These are phyloP conservation scores for Sugiyamaella mastotermitis DNA, from an alignment of 805 yeast species.

Conservation along the genomic window DNA sequence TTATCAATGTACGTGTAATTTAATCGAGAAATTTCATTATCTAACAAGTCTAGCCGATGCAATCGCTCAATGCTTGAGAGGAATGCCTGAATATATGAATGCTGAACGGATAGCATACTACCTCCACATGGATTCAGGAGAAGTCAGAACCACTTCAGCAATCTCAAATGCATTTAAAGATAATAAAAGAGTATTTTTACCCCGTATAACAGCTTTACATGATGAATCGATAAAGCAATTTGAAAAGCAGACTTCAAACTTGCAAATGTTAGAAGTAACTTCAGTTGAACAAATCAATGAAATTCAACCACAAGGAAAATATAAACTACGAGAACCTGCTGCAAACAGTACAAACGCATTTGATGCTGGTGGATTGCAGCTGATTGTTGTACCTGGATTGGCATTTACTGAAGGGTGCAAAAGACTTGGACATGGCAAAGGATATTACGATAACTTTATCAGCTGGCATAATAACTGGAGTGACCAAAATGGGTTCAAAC, in stretches of 20 bases:
- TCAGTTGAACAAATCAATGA: conserved; percentile 36
- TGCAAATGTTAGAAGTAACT: conserved; percentile 52
- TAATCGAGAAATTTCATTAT: background rate
- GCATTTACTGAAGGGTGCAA: conserved; percentile 53
- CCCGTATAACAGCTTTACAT: conserved; percentile 43
- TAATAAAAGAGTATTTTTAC: conserved; percentile 40
- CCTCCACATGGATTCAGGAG: conserved; percentile 71
- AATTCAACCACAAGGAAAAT: conserved; percentile 64
- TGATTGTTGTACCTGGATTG: conserved; percentile 79
- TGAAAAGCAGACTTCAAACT: conserved; percentile 33
- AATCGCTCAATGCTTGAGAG: conserved; percentile 17
- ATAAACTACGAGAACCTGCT: conserved; percentile 61
- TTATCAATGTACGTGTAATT: conserved; percentile 1
- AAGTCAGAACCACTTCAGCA: conserved; percentile 54
- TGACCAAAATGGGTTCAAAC: conserved; percentile 4
- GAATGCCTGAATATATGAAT: conserved; percentile 33
- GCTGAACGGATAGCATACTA: conserved; percentile 57
- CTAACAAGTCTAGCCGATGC: conserved; percentile 6
- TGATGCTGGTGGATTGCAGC: conserved; percentile 47
- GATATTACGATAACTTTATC: conserved; percentile 79
- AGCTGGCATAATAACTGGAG: conserved; percentile 39
- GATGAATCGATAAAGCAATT: conserved; percentile 35
- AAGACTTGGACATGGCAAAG: conserved; percentile 89
- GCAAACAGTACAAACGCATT: conserved; percentile 7
- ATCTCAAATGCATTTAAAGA: conserved; percentile 46